These are phyloP conservation scores for Kickxella alabastrina DNA, from an alignment of 192 early-diverging fungal species.

Conservation along the genomic window DNA sequence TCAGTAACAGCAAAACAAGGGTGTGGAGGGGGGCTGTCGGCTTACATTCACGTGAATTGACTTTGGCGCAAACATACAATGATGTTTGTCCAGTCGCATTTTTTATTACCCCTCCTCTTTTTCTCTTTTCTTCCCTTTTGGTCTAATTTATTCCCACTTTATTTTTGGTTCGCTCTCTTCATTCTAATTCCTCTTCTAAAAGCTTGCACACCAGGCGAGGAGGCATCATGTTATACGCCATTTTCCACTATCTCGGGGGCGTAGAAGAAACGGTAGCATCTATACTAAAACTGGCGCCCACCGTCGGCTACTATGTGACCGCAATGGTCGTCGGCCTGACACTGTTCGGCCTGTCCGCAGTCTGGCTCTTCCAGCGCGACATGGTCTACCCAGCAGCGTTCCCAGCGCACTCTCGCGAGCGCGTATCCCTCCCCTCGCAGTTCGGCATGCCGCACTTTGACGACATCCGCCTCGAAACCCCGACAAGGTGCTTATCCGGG, in stretches of 20 bases:
- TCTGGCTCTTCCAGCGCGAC: slow-evolving; percentile 72
- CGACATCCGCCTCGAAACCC: slow-evolving; percentile 68
- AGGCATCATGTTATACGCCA: slow-evolving; percentile 50
- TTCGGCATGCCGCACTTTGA: slow-evolving; percentile 66
- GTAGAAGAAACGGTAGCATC: slow-evolving; percentile 22
- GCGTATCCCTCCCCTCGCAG: slow-evolving; percentile 61
- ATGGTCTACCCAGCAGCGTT: slow-evolving; percentile 74
- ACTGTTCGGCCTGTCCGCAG: slow-evolving; percentile 23
- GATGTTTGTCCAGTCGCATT: too few relatives aligned
- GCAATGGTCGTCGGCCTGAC: slow-evolving; percentile 18
- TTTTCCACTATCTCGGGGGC: slow-evolving; percentile 36
- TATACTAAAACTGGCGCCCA: slow-evolving; percentile 29
- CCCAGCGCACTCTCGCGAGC: slow-evolving; percentile 45
- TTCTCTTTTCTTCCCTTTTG: too few relatives aligned
- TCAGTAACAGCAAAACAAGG: too few relatives aligned
- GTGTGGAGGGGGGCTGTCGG: too few relatives aligned
- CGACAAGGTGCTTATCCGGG: slow-evolving; percentile 76
- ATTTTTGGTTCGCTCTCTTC: too few relatives aligned
- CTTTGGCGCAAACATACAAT: too few relatives aligned
- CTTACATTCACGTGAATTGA: too few relatives aligned
- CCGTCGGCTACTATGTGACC: slow-evolving; percentile 30
- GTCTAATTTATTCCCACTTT: too few relatives aligned
- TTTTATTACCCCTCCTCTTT: too few relatives aligned
- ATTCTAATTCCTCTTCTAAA: too few relatives aligned
- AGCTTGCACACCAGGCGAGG: too few relatives aligned